Evolutionary conservation across 2,329 filamentous ascomycete genomes (phyloP), one percentile per base, ranked within the genome.

Genomic region (Penicillium sp.): DNA sequence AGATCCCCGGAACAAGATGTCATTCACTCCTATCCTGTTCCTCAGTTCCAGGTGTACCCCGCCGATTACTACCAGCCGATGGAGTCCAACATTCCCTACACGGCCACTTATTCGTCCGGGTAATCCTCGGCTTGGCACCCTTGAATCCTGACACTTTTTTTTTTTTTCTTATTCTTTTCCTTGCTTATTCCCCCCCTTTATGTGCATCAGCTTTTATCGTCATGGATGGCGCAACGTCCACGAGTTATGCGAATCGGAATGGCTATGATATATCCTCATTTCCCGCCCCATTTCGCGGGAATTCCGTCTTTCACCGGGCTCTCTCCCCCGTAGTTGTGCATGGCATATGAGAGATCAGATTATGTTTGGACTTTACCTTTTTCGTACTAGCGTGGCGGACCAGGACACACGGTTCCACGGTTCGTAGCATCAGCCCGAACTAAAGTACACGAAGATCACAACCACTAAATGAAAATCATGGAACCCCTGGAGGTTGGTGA

Each of bases 281-380:
- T 27, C 22, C 18, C n/a, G n/a, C 22, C 31, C 27, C 60, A 59
- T 54, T 53, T 62, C n/a, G 14, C 43, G 42, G 40, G 54, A 54
- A 58, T 60, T 54, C 43, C 48, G 58, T 58, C 52, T 57, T 47
- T 36, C 34, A 13, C 34, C n/a, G 13, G 34, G 34, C 29, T 42
- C 40, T 27, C 18, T 46, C 13, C 22, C 31, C 9, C 43, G 31
- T 29, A 38, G 39, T 48, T 45, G 40, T 53, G 61, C 58, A 62
- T 61, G 40, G 55, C 57, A 64, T 63, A 63, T 64, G 62, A 64
- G 55, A 34, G 47, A 60, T 63, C 62, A 62, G 52, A 60, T 61
- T 56, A 24, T 49, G 46, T 45, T 47, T 38, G 24, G 34, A 27
- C 47, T 50, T 54, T 49, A 27, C 50, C 51, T 24, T 13, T 54